Evolutionary conservation across 495 filamentous ascomycete genomes (phyloP).

Genomic region (Neurospora sublineolata): DNA sequence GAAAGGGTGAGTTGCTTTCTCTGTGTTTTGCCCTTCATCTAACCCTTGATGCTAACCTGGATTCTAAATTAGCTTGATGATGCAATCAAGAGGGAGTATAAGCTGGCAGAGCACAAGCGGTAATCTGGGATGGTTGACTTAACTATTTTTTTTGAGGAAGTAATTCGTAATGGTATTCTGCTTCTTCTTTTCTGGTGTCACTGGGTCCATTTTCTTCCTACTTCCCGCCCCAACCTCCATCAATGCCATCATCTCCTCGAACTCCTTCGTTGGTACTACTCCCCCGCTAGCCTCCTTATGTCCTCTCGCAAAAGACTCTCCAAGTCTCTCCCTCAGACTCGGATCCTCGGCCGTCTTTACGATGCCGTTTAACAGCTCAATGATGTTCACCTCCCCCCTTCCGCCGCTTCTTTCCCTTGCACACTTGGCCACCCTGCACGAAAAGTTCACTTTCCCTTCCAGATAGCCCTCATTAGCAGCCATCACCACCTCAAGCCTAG

Average conservation of each 20-base stretch:
- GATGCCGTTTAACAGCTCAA: slow-evolving; percentile 34
- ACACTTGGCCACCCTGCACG: slow-evolving; percentile 41
- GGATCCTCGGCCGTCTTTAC: slow-evolving; percentile 28
- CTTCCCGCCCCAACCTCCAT: slow-evolving; percentile 42
- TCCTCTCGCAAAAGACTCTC: slow-evolving; percentile 44
- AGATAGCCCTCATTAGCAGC: slow-evolving; percentile 50
- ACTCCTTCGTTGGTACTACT: slow-evolving; percentile 39
- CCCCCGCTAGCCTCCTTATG: slow-evolving; percentile 50
- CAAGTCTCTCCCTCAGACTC: slow-evolving; percentile 35
- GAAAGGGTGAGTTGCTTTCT: slow-evolving; percentile 29
- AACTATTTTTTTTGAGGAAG: background rate
- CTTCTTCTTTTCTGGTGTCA: background rate
- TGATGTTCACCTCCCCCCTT: slow-evolving; percentile 44
- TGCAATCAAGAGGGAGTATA: slow-evolving; percentile 18
- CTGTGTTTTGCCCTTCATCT: background rate
- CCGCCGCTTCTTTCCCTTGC: slow-evolving; percentile 20
- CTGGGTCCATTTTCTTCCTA: slow-evolving; percentile 5
- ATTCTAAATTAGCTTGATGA: slow-evolving; percentile 10
- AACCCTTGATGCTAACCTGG: background rate
- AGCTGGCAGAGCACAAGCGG: slow-evolving; percentile 3
- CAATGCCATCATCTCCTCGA: slow-evolving; percentile 44
- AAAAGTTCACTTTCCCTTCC: slow-evolving; percentile 45
- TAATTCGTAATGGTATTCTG: background rate
- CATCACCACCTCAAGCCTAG: slow-evolving; percentile 42
- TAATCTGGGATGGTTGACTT: background rate